These are phyloP conservation scores for Aphanomyces stellatus DNA, from an alignment of 352 stramenopile species.

Conservation along the genomic window DNA sequence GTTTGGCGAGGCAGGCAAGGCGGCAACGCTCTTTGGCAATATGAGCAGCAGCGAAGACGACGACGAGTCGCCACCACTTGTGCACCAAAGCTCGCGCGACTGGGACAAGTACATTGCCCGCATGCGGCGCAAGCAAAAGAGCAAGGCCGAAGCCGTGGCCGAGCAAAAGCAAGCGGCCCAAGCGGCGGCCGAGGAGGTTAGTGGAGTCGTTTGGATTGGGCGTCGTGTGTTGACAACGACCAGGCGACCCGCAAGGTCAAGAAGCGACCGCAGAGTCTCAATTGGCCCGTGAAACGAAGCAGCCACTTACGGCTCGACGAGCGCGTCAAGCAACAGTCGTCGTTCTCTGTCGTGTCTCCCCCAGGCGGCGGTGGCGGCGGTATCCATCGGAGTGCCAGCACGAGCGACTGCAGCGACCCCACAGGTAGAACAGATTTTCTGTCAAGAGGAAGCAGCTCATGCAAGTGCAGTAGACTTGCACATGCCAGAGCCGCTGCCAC, in stretches of 20 bases:
- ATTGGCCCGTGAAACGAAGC: constrained; percentile 14
- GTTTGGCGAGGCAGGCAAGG: not conserved
- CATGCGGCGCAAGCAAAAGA: constrained; percentile 10
- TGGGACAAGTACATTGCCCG: constrained; percentile 20
- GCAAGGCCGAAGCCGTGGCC: constrained; percentile 6
- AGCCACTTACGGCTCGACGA: not conserved
- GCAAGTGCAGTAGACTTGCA: no score
- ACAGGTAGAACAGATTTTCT: no score
- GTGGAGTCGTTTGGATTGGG: not conserved
- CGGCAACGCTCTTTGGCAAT: not conserved
- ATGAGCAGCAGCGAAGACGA: not conserved
- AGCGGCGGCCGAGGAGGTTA: not conserved
- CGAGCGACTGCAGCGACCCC: no score
- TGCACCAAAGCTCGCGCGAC: not conserved
- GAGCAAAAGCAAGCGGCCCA: not conserved
- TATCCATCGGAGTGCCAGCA: not conserved
- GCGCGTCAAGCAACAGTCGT: not conserved
- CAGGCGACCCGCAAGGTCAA: not conserved
- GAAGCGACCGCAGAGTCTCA: constrained; percentile 17
- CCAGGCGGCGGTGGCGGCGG: not conserved
- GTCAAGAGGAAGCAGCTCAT: no score
- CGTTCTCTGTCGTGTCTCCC: not conserved
- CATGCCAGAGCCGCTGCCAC: not conserved
- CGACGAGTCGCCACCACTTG: not conserved
- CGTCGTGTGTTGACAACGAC: no score